A percentile compares a stretch with the other conserved stretches of the same genome.
These are phyloP conservation scores for Hypoxylon sp. DNA, from an alignment of 2,329 filamentous ascomycete genomes.

Conservation along the genomic window DNA sequence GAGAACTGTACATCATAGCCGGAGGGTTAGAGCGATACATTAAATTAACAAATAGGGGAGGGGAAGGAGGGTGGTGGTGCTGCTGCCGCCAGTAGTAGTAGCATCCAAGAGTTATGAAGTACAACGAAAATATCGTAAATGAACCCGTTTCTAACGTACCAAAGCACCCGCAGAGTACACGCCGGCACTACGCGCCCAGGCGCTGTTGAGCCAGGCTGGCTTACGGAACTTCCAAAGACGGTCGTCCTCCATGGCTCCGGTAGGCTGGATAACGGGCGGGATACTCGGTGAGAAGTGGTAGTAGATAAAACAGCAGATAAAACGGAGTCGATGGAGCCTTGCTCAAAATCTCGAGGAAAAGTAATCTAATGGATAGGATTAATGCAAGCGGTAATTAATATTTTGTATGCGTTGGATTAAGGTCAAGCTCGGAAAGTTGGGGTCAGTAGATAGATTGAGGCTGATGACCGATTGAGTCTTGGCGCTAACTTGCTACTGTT, in stretches of 20 bases:
- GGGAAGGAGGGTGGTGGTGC: neutral
- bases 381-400: conserved; percentile 5
- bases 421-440: conserved; percentile 14
- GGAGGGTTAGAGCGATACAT: conserved; percentile 26
- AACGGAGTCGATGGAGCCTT: neutral
- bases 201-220: conserved; percentile 77
- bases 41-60: neutral
- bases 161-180: conserved; percentile 74
- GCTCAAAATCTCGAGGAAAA: neutral
- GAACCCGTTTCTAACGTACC: conserved; percentile 60
- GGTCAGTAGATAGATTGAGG: conserved; percentile 29
- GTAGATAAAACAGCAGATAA: neutral
- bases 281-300: neutral
- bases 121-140: neutral
- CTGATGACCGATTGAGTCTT: conserved; percentile 41
- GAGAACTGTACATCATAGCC: conserved; percentile 67
- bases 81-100: neutral
- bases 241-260: conserved; percentile 70
- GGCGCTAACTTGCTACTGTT: neutral
- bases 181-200: conserved; percentile 73
- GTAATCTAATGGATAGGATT: neutral
- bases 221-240: conserved; percentile 77
- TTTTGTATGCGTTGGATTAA: conserved; percentile 16
- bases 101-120: neutral
- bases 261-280: neutral